Conservation (phyloP, 163 green algal species). For the Coccomyxa subellipsoidea region DNA sequence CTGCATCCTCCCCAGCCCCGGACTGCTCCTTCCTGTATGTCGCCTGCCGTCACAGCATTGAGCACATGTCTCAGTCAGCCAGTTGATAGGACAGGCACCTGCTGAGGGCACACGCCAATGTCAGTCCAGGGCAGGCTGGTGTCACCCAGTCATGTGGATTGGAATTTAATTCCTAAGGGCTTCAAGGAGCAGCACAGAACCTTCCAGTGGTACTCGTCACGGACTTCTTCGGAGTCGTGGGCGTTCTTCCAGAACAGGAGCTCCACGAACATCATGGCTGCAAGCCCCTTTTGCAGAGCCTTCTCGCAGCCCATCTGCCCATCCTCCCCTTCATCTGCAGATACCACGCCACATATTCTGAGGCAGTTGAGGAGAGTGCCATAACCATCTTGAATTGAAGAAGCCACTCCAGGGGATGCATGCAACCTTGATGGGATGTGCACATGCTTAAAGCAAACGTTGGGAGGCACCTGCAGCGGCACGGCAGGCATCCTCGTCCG, state of each 20-base stretch:
- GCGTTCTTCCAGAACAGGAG: constrained; percentile 81
- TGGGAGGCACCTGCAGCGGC: background rate
- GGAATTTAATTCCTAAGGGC: background rate
- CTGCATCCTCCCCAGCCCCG: background rate
- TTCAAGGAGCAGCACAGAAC: constrained; percentile 12
- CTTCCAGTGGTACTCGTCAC: constrained; percentile 66
- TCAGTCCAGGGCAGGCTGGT: too few species aligned
- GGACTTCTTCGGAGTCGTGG: constrained; percentile 41
- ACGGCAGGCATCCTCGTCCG: background rate
- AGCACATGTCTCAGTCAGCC: too few species aligned
- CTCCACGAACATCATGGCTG: constrained; percentile 67
- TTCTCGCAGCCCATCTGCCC: background rate
- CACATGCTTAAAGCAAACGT: background rate
- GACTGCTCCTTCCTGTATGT: background rate
- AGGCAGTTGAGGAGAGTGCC: too few species aligned
- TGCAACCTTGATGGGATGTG: background rate
- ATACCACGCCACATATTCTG: too few species aligned
- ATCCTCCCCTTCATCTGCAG: background rate
- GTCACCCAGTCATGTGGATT: too few species aligned
- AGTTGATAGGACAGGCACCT: too few species aligned
- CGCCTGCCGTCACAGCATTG: background rate
- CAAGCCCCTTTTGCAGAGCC: constrained; percentile 22
- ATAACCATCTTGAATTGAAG: too few species aligned
- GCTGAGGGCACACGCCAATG: too few species aligned
- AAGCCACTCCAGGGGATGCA: too few species aligned